A percentile compares a stretch with the other conserved stretches of the same genome.
These are phyloP conservation scores for Neodidymelliopsis sp. DNA, from an alignment of 2,329 filamentous ascomycete species.

Conservation along the genomic window DNA sequence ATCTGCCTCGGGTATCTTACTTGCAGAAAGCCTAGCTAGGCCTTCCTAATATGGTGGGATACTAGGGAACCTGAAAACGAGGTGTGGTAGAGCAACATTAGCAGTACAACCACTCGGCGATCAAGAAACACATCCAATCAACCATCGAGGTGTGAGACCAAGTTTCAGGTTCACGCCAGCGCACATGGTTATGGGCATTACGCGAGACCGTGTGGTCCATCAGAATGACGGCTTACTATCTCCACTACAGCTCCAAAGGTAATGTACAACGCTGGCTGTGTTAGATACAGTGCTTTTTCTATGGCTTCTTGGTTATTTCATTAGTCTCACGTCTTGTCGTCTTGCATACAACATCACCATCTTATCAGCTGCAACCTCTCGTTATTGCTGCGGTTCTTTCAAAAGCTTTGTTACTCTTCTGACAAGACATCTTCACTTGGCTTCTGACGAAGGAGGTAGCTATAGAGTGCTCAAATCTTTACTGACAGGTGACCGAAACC, in stretches of 20 bases:
- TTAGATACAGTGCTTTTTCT: background rate
- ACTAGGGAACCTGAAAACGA: conserved; percentile 57
- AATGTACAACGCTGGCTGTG: background rate
- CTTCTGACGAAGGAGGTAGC: no score
- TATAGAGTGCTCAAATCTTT: no score
- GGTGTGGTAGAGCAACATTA: conserved; percentile 87
- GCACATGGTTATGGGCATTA: background rate
- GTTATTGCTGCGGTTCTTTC: no score
- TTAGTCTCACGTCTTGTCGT: background rate
- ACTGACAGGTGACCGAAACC: no score
- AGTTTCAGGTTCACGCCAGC: conserved; percentile 7
- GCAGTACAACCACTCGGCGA: conserved; percentile 46
- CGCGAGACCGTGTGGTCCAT: background rate
- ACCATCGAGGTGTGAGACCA: background rate
- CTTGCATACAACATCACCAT: background rate
- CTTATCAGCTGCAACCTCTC: no score
- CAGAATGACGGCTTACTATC: background rate
- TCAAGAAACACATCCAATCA: conserved; percentile 14
- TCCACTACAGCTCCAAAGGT: background rate
- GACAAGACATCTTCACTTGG: no score
- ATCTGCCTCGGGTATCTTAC: conserved; percentile 33
- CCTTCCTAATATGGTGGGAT: conserved; percentile 65
- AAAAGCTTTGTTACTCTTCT: no score
- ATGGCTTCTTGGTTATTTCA: no score
- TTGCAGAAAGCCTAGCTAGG: conserved; percentile 81